phyloP scores from a whole-genome alignment of 306 rosid species.

The Fragaria ananassa region DNA sequence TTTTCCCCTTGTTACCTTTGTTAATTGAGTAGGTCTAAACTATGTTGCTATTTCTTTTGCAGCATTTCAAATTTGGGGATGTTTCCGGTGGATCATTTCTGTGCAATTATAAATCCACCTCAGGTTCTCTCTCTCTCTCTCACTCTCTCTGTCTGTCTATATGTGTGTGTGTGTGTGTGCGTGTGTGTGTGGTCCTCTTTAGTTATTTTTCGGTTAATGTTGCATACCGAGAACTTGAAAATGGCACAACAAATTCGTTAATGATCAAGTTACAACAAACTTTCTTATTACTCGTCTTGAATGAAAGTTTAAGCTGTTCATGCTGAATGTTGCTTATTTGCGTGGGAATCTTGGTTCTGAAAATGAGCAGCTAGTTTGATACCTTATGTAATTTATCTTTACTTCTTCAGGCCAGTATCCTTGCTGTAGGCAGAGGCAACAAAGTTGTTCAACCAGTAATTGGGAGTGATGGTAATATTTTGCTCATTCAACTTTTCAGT shows the following conservation, averaged over 20 bases:
- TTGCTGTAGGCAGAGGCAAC: conserved; percentile 97
- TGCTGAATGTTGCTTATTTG: background rate
- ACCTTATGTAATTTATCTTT: conserved; percentile 12
- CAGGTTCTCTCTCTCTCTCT: conserved; percentile 58
- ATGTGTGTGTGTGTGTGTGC: background rate
- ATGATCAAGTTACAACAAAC: background rate
- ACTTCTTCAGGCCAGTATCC: conserved; percentile 82
- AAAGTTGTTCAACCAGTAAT: conserved; percentile 74
- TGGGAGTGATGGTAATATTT: conserved; percentile 69
- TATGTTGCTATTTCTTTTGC: conserved; percentile 35
- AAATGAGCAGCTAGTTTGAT: background rate
- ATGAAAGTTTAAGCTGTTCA: background rate
- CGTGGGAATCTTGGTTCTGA: background rate
- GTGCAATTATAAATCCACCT: conserved; percentile 97
- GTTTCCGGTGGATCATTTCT: conserved; percentile 93
- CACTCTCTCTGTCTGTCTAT: background rate
- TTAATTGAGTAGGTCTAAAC: conserved; percentile 21
- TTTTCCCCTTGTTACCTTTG: conserved; percentile 8
- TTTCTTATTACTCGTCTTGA: background rate
- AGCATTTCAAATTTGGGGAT: conserved; percentile 99
- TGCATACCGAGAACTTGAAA: background rate
- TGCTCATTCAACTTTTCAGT: conserved; percentile 16
- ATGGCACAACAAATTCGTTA: background rate
- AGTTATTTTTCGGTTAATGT: background rate
- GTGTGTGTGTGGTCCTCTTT: background rate